phyloP scores from a whole-genome alignment of 140 eudicot genomes.

The Senecio squalidus region DNA sequence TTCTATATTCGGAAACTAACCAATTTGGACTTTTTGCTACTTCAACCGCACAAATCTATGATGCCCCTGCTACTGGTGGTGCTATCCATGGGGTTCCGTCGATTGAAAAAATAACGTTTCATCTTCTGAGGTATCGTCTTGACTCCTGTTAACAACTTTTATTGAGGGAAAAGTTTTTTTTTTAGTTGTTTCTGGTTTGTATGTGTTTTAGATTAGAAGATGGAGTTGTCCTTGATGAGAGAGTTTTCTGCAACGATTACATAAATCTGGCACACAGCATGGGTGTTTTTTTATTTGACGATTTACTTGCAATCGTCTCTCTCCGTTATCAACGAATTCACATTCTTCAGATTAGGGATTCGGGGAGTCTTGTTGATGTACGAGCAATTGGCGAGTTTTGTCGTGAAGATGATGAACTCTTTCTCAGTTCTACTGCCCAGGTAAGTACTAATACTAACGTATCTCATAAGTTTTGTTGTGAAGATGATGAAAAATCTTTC shows the following conservation, averaged over 20 bases:
- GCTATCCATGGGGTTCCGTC: conserved; percentile 97
- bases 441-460: conserved; percentile 39
- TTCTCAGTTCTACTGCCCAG: conserved; percentile 81
- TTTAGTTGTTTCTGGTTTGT: neutral
- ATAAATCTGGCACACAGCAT: conserved; percentile 83
- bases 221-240: conserved; percentile 83
- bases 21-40: conserved; percentile 92
- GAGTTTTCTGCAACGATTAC: conserved; percentile 91
- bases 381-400: conserved; percentile 89
- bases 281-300: conserved; percentile 93
- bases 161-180: neutral
- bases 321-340: conserved; percentile 91
- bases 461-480: too few relatives aligned
- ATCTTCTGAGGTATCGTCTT: conserved; percentile 69
- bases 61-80: conserved; percentile 85
- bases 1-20: conserved; percentile 65
- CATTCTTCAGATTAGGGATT: conserved; percentile 90
- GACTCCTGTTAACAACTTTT: neutral
- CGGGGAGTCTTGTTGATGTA: conserved; percentile 91
- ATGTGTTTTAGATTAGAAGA: conserved; percentile 67
- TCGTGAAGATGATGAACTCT: conserved; percentile 98
- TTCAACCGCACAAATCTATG: conserved; percentile 84
- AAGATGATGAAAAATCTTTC: too few relatives aligned
- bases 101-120: conserved; percentile 83
- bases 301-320: conserved; percentile 82